These are phyloP conservation scores for Alternaria rosae DNA, from an alignment of 2,329 filamentous ascomycete species.

Conservation along the genomic window DNA sequence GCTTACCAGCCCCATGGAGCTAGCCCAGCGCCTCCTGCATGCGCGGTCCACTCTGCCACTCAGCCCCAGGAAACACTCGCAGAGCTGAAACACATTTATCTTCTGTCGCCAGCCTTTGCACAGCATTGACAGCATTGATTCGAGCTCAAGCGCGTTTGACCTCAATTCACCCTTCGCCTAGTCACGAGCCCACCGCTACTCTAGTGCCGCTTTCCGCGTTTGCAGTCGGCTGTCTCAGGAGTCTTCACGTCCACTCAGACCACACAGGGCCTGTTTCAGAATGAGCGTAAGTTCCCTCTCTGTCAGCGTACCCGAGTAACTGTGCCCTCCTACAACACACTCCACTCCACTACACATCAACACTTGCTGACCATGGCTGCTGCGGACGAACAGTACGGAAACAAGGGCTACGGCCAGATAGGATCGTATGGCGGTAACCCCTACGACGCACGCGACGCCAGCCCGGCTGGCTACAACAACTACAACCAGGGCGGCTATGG, in stretches of 20 bases:
- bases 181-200: conserved; percentile 5
- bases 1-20: conserved; percentile 11
- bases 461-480: conserved; percentile 60
- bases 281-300: conserved; percentile 48
- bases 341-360: conserved; percentile 11
- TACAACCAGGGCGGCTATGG: conserved; percentile 52
- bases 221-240: conserved; percentile 45
- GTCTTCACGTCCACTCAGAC: conserved; percentile 37
- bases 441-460: conserved; percentile 51
- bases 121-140: conserved; percentile 19
- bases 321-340: conserved; percentile 11
- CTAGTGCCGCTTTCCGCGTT: conserved; percentile 21
- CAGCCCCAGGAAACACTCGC: conserved; percentile 25
- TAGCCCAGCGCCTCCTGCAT: conserved; percentile 20
- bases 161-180: conserved; percentile 4
- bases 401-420: conserved; percentile 51
- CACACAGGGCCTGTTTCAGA: conserved; percentile 47
- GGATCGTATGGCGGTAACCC: conserved; percentile 54
- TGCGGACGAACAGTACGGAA: conserved; percentile 50
- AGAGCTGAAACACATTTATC: conserved; percentile 24
- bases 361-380: conserved; percentile 27
- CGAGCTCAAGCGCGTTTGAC: conserved; percentile 12
- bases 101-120: conserved; percentile 13
- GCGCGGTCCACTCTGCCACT: conserved; percentile 9
- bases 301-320: conserved; percentile 15